Conservation (phyloP, 306 rosid genomes). For the Malus domestica region DNA sequence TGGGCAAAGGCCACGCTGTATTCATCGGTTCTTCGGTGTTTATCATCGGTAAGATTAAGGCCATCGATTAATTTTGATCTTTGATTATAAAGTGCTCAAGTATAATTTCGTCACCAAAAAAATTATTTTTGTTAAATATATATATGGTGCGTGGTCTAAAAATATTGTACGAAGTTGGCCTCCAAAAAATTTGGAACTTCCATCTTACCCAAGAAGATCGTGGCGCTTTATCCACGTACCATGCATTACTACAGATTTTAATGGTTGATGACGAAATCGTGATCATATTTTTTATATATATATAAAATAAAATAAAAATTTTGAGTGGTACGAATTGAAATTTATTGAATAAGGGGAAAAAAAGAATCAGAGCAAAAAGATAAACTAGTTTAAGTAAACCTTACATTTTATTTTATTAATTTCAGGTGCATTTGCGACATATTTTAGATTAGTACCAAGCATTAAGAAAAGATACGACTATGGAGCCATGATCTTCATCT, state of each 20-base stretch:
- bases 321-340: not conserved
- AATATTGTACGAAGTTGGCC: not conserved
- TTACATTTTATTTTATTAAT: not conserved
- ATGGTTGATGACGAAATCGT: not conserved
- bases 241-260: not conserved
- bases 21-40: slow-evolving; percentile 44
- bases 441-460: slow-evolving; percentile 41
- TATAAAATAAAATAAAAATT: not conserved
- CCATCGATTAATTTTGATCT: not conserved
- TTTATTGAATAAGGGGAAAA: not conserved
- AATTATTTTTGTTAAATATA: too few relatives aligned
- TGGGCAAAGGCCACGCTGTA: slow-evolving; percentile 47
- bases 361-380: not conserved
- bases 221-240: slow-evolving; percentile 1
- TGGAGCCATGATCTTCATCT: slow-evolving; percentile 58
- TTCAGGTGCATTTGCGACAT: slow-evolving; percentile 60
- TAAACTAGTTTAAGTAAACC: not conserved
- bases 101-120: not conserved
- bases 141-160: not conserved
- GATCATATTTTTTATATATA: too few relatives aligned
- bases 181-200: slow-evolving; percentile 6
- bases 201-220: not conserved
- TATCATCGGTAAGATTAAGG: slow-evolving; percentile 40
- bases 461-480: slow-evolving; percentile 81
- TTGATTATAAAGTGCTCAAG: too few relatives aligned